Evolutionary conservation across 805 yeast genomes (phyloP).

Genomic region (Metschnikowia kunwiensis): DNA sequence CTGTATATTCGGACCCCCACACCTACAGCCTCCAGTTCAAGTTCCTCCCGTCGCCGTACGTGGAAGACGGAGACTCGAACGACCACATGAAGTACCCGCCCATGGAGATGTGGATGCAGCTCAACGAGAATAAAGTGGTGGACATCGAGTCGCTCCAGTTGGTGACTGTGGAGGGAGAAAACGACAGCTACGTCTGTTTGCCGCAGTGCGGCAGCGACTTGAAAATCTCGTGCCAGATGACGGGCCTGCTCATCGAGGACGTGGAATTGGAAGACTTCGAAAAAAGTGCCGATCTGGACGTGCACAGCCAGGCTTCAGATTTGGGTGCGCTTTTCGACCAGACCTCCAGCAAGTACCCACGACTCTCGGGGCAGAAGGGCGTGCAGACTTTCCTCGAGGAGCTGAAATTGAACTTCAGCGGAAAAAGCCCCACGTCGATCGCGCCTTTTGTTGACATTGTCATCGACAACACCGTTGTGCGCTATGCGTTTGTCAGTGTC

Average conservation of each 20-base stretch:
- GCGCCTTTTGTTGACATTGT: conserved; percentile 39
- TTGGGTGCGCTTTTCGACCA: conserved; percentile 18
- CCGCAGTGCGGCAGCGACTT: conserved; percentile 44
- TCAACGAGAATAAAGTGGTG: conserved; percentile 35
- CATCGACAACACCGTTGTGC: conserved; percentile 36
- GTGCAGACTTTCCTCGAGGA: conserved; percentile 38
- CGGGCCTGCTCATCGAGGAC: conserved; percentile 30
- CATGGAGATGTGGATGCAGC: conserved; percentile 53
- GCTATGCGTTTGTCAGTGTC: conserved; percentile 44
- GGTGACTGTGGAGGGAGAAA: conserved; percentile 46
- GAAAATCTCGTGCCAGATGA: conserved; percentile 39
- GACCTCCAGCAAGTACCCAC: conserved; percentile 25
- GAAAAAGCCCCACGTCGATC: conserved; percentile 31
- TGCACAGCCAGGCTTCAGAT: too few species aligned
- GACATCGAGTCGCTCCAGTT: conserved; percentile 40
- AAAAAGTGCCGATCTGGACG: neutral
- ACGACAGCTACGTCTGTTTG: conserved; percentile 38
- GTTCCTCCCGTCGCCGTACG: conserved; percentile 45
- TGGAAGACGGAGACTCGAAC: conserved; percentile 7
- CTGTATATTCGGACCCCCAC: conserved; percentile 22
- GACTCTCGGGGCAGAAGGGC: conserved; percentile 40
- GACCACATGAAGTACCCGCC: conserved; percentile 44
- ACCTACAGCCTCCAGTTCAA: conserved; percentile 42
- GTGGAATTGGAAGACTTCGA: neutral
- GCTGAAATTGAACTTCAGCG: conserved; percentile 42